Evolutionary conservation across 2,329 filamentous ascomycete genomes (phyloP), one percentile per base, ranked within the genome.

Genomic region (Parastagonospora nodorum): DNA sequence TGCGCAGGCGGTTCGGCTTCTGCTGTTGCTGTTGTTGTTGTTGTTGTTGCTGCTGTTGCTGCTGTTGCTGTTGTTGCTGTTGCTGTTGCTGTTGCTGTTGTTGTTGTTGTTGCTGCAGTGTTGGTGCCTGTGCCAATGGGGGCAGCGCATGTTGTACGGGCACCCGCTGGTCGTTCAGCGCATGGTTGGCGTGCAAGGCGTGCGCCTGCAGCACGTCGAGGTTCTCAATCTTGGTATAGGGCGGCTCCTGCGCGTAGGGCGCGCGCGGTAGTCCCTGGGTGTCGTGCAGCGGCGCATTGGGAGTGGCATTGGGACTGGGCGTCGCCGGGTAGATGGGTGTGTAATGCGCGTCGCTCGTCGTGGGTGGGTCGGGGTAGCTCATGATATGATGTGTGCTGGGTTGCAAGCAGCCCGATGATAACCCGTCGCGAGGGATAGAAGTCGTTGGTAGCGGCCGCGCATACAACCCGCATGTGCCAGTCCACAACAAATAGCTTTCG

Each of bases 1-100:
- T 74, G 52, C 72, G 64, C 59, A 75, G 48, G 24, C 72, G 63
- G 41, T 74, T 74, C 29, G 69, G 60, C 61, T 73, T 74, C 33
- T 59, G 54, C 44, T 63, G 65, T 42, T 61, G 59, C 43, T 57
- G 48, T 36, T 59, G 50, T 31, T 58, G 44, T 19, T 58, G 61
- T 16, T 50, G 51, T 39, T 59, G 57, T 39, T 54, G 51, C 9
- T 54, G 51, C 41, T 55, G 56, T 32, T 48, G 36, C 32, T 50
- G 50, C 30, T 53, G 47, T 27, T 35, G 48, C 15, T 46, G 48
- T 29, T 45, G 32, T 19, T 48, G 51, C 45, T 62, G 64, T 39
- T 59, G 57, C 37, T 55, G 51, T 8, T 54, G 52, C 41, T 55
- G 56, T 33, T 59, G 54, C 44, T 63, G 65, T 39, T 59, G 57